Base-by-base conservation (phyloP, 441 rosid species). In the Euphorbia schlechtendalii region DNA sequence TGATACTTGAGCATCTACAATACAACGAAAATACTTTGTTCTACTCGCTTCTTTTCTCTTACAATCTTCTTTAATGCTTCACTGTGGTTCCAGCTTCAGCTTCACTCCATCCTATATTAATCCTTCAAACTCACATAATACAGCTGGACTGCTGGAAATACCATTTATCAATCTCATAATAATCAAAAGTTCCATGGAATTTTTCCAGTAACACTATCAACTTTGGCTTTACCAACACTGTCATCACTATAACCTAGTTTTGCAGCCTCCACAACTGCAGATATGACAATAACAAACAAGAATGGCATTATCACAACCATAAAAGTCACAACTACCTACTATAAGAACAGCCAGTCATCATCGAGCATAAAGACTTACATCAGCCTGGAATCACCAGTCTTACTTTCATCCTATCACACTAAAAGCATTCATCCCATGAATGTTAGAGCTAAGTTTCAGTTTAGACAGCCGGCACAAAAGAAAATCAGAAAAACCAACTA, bases 231-330 rank as follows among this genome's bases (percentile, higher is more conserved):
- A n/a, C 49, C 49, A 27, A 27, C 30, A 1, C 30, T 27, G 4
- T 36, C 36, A 48, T 21, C 63, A 59, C 3, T 30, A 28, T 9
- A 60, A 41, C 25, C 68, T 53, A 34, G 36, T 52, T 34, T 64
- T 38, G 12, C 59, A 52, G 56, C 56, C 10, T 21, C 28, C 28
- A 22, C 56, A 10, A 52, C 28, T 9, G 17, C 66, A 20, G 36
- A 21, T 22, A 46, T 38, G 25, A 20, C 7, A 2, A 25, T 10
- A n/a, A 25, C 40, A 25, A 43, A 8, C 25, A n/a, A 0, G 4
- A 52, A 20, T 22, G 10, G 25, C 40, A n/a, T 45, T 20, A 46
- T 24, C 14, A n/a, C 2, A 18, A 46, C 10, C 53, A n/a, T 5
- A 46, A n/a, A 40, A 32, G 9, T 11, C 10, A n/a, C 38, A 34